Base-by-base conservation (phyloP, 2,329 filamentous ascomycete species). In the Monosporascus ibericus region DNA sequence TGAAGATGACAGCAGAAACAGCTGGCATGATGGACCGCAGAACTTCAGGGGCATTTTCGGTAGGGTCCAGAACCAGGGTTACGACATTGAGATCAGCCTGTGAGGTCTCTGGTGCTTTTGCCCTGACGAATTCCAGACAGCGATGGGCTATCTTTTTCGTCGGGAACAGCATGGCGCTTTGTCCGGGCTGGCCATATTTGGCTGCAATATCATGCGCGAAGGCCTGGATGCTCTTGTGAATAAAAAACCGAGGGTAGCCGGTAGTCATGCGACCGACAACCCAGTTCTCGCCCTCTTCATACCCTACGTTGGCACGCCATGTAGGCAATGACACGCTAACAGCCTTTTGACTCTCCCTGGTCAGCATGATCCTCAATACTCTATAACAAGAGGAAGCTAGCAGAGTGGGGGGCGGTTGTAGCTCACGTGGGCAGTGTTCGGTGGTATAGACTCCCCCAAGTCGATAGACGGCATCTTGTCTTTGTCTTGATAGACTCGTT, bases 291-390 rank as follows among this genome's bases (percentile, higher is more conserved):
- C 91, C 92, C 70, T 99, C 91, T 70, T 99, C 94, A 66, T 99
- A 99, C 40, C 84, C 92, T 39, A 99, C 78, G 64, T 95, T 97
- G 59, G 91, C 79, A 59, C 79, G 80, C 94, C 94, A 99, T 72
- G 91, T 95, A 39, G 94, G 94, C 25, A 99, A 76, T 17, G 94
- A 97, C 42, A 97, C 92, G 69, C 92, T 97, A 59, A 97, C 90
- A 58, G 92, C 94, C 92, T 96, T 46, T 46, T 17, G 17, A 25
- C 14, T 14, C 22, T n/a, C 25, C 9, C 39, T 37, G 30, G 37
- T 55, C 24, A 50, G 51, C 18, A 48, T 8, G 20, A 30, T 44
- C 18, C 11, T 6, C 9, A n/a, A 40, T 24, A 25, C 38, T 8
- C 25, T 42, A 9, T 44, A 46, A 2, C 22, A 51, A 40, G 6